These are phyloP conservation scores for Pythium grandisporangium DNA, from an alignment of 352 stramenopile species.

Conservation along the genomic window DNA sequence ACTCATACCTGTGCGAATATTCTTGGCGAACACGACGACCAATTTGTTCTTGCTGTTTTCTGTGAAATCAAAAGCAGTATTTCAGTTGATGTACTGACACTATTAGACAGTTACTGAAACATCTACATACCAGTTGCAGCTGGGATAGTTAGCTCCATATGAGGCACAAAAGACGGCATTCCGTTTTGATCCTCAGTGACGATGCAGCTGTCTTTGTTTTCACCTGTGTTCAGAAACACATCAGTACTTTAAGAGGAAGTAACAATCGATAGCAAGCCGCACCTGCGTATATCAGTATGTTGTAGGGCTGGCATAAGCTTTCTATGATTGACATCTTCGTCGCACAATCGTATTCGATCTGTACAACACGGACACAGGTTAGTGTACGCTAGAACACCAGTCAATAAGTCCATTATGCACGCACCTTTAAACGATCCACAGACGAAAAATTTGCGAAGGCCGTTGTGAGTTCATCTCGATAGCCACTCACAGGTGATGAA, in stretches of 20 bases:
- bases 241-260: slow-evolving; percentile 4
- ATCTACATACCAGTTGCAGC: too few species aligned
- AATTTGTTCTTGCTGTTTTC: too few species aligned
- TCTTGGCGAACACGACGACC: slow-evolving; percentile 11
- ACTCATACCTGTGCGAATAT: slow-evolving; percentile 8
- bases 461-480: slow-evolving; percentile 39
- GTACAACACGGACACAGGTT: too few species aligned
- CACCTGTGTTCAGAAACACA: slow-evolving; percentile 11
- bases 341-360: slow-evolving; percentile 13
- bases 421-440: slow-evolving; percentile 32
- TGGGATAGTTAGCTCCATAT: slow-evolving; percentile 6
- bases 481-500: too few species aligned
- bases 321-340: slow-evolving; percentile 9
- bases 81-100: too few species aligned
- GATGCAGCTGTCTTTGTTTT: slow-evolving; percentile 1
- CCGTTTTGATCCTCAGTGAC: slow-evolving; percentile 12
- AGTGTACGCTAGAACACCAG: not conserved
- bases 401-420: not conserved
- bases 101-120: too few species aligned
- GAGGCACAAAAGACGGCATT: slow-evolving; percentile 11
- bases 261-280: too few species aligned
- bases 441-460: slow-evolving; percentile 28
- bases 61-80: too few species aligned
- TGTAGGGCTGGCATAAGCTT: slow-evolving; percentile 2
- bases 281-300: slow-evolving; percentile 15